A percentile compares a stretch with the other conserved stretches of the same genome.
phyloP scores from a whole-genome alignment of 306 rosid species.

The Astragalus membranaceus region DNA sequence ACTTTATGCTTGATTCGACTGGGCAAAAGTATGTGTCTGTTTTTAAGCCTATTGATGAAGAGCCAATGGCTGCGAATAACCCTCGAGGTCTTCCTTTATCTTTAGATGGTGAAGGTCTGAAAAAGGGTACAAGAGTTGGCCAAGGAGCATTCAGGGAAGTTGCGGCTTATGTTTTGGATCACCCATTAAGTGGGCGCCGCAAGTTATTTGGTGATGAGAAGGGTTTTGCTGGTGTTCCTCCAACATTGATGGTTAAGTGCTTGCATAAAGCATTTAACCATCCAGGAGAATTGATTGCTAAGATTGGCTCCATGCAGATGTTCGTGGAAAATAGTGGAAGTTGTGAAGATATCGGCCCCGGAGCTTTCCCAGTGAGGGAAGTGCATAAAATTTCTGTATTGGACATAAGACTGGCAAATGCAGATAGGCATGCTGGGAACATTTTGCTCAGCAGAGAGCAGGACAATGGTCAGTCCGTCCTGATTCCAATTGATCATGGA shows the following conservation, averaged over 20 bases:
- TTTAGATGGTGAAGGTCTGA: constrained; percentile 71
- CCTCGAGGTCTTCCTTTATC: constrained; percentile 79
- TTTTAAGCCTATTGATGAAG: constrained; percentile 90
- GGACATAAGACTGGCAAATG: constrained; percentile 86
- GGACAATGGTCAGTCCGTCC: constrained; percentile 38
- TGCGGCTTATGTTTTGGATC: constrained; percentile 84
- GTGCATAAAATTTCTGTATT: constrained; percentile 80
- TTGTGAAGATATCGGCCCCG: constrained; percentile 86
- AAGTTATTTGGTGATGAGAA: constrained; percentile 33
- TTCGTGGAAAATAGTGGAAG: constrained; percentile 71
- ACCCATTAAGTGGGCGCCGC: constrained; percentile 53
- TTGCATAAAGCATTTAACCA: constrained; percentile 54
- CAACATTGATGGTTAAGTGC: constrained; percentile 65
- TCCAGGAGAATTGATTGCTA: constrained; percentile 44
- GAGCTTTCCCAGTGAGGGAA: constrained; percentile 64
- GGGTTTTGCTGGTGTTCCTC: constrained; percentile 91
- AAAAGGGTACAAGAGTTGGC: constrained; percentile 81
- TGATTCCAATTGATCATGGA: constrained; percentile 91
- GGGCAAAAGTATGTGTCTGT: constrained; percentile 66
- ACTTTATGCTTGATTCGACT: constrained; percentile 62
- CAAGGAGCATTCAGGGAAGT: constrained; percentile 93
- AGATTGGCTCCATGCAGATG: constrained; percentile 88
- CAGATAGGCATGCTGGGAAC: constrained; percentile 88
- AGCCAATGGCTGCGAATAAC: constrained; percentile 88
- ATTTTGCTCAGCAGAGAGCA: constrained; percentile 49